Conservation (phyloP, 2,329 filamentous ascomycete species). For the Colletotrichum sansevieriae region DNA sequence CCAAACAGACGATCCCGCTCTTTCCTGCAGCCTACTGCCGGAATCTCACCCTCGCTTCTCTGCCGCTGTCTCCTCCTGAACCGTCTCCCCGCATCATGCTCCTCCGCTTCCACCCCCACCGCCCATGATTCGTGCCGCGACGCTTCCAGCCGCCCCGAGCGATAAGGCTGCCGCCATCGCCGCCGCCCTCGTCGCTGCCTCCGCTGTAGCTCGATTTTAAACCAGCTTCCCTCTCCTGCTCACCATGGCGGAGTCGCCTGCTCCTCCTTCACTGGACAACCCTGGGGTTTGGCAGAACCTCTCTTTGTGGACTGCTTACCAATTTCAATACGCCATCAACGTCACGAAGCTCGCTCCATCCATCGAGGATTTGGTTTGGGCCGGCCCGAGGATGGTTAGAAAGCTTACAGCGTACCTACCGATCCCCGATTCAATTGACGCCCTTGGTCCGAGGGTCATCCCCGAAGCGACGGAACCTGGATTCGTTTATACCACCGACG, state of each 20-base stretch:
- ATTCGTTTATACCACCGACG: constrained; percentile 56
- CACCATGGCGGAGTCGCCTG: constrained; percentile 31
- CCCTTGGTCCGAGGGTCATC: constrained; percentile 70
- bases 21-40: background rate
- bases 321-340: constrained; percentile 61
- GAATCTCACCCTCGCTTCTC: background rate
- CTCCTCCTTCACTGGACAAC: constrained; percentile 51
- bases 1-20: background rate
- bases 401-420: constrained; percentile 75
- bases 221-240: background rate
- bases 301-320: constrained; percentile 64
- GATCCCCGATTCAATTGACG: constrained; percentile 71
- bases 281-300: constrained; percentile 65
- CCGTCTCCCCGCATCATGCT: constrained; percentile 27
- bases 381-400: constrained; percentile 77
- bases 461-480: constrained; percentile 67
- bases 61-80: too few species aligned
- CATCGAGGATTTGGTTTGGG: constrained; percentile 76
- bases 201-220: background rate
- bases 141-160: constrained; percentile 32
- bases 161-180: constrained; percentile 25
- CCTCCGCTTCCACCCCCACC: constrained; percentile 13
- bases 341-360: constrained; percentile 72
- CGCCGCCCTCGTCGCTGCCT: background rate
- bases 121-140: constrained; percentile 35